Conservation (phyloP, 2,329 filamentous ascomycete species). For the Beauveria caledonica region DNA sequence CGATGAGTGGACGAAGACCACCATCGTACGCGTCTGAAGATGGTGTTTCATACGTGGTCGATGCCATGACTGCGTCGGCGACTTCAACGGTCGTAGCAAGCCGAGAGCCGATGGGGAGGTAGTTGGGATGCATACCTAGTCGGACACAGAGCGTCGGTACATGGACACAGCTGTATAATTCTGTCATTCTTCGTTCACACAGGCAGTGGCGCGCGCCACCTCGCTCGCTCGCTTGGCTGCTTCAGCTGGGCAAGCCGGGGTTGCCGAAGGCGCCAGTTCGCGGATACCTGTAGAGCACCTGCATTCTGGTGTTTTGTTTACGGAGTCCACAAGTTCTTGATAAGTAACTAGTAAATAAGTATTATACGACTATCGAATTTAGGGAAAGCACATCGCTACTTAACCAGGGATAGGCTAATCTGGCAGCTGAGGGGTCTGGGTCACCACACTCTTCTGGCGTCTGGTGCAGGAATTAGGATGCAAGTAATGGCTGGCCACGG, state of each 20-base stretch:
- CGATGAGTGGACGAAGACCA: conserved; percentile 37
- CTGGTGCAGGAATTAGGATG: neutral
- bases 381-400: neutral
- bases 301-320: neutral
- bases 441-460: neutral
- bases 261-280: neutral
- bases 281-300: neutral
- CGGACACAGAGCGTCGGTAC: neutral
- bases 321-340: neutral
- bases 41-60: conserved; percentile 63
- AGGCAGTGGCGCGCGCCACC: neutral
- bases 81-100: neutral
- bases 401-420: neutral
- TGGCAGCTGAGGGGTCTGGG: neutral
- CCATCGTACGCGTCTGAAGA: conserved; percentile 73
- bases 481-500: neutral
- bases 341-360: neutral
- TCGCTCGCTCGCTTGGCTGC: neutral
- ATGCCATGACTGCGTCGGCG: conserved; percentile 53
- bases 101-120: neutral
- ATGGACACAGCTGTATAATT: neutral
- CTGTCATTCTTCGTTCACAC: neutral
- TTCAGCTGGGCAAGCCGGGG: neutral
- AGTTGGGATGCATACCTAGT: neutral
- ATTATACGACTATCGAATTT: neutral